Evolutionary conservation across 805 yeast species (phyloP).

Genomic region (Ogataea paradorogensis): DNA sequence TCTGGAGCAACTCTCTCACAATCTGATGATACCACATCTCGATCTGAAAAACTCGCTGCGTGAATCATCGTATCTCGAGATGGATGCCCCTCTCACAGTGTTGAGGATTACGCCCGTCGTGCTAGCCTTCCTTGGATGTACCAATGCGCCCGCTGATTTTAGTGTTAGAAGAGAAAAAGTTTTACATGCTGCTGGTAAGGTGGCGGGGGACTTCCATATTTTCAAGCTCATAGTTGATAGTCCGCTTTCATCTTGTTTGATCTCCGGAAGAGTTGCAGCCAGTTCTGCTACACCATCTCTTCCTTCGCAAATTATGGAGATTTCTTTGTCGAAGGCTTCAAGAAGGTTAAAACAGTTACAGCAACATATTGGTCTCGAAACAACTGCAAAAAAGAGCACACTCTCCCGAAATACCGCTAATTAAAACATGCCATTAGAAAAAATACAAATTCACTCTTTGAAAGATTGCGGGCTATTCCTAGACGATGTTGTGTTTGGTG

Average conservation of each 20-base stretch:
- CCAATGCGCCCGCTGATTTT: slow-evolving; percentile 43
- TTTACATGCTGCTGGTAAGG: slow-evolving; percentile 65
- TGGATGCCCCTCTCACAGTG: not conserved
- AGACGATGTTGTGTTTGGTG: slow-evolving; percentile 50
- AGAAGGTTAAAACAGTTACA: slow-evolving; percentile 10
- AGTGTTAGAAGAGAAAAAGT: slow-evolving; percentile 28
- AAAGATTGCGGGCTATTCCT: slow-evolving; percentile 54
- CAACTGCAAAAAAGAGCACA: no score
- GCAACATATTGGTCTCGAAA: no score
- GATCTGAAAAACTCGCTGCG: not conserved
- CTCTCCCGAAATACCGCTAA: no score
- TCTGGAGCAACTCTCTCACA: not conserved
- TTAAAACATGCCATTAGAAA: no score
- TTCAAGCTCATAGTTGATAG: slow-evolving; percentile 59
- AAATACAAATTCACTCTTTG: slow-evolving; percentile 43
- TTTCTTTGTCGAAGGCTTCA: not conserved
- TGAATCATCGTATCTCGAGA: not conserved
- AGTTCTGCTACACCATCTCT: slow-evolving; percentile 33
- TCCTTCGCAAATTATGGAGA: slow-evolving; percentile 15
- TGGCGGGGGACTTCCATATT: slow-evolving; percentile 70
- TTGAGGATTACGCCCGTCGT: slow-evolving; percentile 17
- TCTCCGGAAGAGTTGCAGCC: slow-evolving; percentile 55
- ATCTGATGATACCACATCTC: no score
- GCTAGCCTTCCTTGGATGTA: slow-evolving; percentile 52
- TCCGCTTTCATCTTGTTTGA: slow-evolving; percentile 57